Evolutionary conservation across 148 eudicot genomes (phyloP), one percentile per base, ranked within the genome.

Genomic region (Beta vulgaris): DNA sequence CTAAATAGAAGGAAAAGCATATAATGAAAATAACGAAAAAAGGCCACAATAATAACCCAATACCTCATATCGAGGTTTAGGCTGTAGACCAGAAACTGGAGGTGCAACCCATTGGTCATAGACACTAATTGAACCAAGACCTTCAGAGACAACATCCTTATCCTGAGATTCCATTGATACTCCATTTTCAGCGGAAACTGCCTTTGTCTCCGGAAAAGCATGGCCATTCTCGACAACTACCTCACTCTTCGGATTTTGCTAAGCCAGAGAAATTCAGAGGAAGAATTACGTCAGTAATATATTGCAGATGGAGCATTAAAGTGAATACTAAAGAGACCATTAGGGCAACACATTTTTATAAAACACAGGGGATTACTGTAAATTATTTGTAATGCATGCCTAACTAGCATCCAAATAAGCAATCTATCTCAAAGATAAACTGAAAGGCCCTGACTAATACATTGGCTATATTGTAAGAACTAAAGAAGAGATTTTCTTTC

Each of bases 11-110:
- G 68, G 18, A 61, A 37, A 44, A 51, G 48, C 57, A 23, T 2
- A 44, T 16, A 32, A 70, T n/a, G 14, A 32, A 68, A 57, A 19
- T 16, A 42, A 15, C 19, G 25, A 68, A 18, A 68, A 11, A 28
- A 51, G 18, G 21, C 21, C 57, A 74, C 44, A 6, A 13, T 31
- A 42, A 75, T 51, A 76, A 74, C 66, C n/a, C 29, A 83, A 72
- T 85, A 96, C 99, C 99, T 96, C 97, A 67, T 96, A 96, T 82
- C 99, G 88, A 46, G 93, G 88, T 83, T 88, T 96, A 42, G 98
- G 98, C 19, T 77, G 86, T 68, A 89, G 88, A 71, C 97, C 98
- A 48, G 87, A 83, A 59, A 91, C 79, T 2, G 91, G 81, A 71
- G 91, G 94, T 76, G 83, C 84, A 79, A 87, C 85, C 99, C 99